These are phyloP conservation scores for Candida nanaspora DNA, from an alignment of 805 yeast species.

Conservation along the genomic window DNA sequence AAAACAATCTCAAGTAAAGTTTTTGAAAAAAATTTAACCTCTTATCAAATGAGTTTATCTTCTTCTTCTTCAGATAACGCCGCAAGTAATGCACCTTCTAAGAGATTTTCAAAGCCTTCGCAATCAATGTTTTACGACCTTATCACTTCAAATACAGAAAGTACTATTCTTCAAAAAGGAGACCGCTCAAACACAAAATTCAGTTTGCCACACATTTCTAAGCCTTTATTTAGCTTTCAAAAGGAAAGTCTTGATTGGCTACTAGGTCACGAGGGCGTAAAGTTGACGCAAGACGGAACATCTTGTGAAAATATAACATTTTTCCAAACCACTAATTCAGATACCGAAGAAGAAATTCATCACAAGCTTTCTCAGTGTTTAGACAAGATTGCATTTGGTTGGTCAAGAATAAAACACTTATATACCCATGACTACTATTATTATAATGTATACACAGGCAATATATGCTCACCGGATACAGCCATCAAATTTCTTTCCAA, in stretches of 20 bases:
- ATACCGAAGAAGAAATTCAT: constrained; percentile 7
- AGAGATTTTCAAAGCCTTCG: constrained; percentile 10
- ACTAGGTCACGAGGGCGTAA: constrained; percentile 40
- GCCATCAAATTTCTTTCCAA: constrained; percentile 21
- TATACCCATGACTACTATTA: constrained; percentile 20
- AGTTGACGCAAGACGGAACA: constrained; percentile 22
- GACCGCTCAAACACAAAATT: constrained; percentile 8
- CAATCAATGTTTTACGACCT: constrained; percentile 39
- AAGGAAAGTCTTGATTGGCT: constrained; percentile 51
- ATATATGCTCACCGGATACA: constrained; percentile 28
- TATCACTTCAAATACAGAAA: constrained; percentile 38
- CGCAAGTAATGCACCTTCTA: background rate
- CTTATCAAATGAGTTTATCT: constrained; percentile 13
- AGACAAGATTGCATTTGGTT: constrained; percentile 45
- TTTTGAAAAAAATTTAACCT: constrained; percentile 11
- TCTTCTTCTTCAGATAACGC: background rate
- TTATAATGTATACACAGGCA: constrained; percentile 46
- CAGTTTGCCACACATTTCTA: too few relatives aligned
- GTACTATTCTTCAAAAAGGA: constrained; percentile 5
- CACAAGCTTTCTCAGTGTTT: constrained; percentile 23
- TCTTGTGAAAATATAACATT: constrained; percentile 17
- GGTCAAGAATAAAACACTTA: constrained; percentile 27
- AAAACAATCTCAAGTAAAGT: constrained; percentile 8
- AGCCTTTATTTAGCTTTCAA: constrained; percentile 36
- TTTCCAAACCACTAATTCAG: constrained; percentile 9